Conservation (phyloP, 805 yeast species). For the Candida chilensis region DNA sequence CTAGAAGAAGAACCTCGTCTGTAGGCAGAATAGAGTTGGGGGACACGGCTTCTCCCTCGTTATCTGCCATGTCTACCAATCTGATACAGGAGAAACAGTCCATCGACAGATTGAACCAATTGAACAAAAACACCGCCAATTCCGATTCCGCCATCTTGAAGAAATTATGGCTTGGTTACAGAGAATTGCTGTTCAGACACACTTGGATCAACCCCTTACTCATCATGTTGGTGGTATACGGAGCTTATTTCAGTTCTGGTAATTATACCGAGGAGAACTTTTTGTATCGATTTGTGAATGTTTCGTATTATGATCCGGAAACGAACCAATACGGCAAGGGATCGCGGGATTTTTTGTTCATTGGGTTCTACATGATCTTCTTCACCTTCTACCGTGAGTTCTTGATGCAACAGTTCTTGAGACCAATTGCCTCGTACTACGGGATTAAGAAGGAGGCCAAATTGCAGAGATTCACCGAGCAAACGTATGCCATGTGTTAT, state of each 20-base stretch:
- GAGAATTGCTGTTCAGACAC: conserved; percentile 48
- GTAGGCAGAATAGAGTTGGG: conserved; percentile 73
- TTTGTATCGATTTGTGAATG: conserved; percentile 50
- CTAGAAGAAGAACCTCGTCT: conserved; percentile 62
- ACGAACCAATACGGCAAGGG: conserved; percentile 77
- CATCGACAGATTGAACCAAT: conserved; percentile 18
- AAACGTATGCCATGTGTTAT: conserved; percentile 76
- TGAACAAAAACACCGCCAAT: conserved; percentile 13
- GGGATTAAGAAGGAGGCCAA: conserved; percentile 51
- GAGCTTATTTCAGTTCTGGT: conserved; percentile 43
- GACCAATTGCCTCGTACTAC: conserved; percentile 53
- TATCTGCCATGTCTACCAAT: conserved; percentile 56
- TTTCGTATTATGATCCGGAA: conserved; percentile 56
- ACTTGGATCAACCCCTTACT: conserved; percentile 70
- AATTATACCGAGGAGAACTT: conserved; percentile 52
- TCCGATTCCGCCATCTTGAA: conserved; percentile 42
- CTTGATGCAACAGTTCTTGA: conserved; percentile 70
- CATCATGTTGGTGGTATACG: conserved; percentile 28
- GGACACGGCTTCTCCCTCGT: conserved; percentile 57
- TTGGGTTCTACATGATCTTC: conserved; percentile 70
- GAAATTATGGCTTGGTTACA: conserved; percentile 48
- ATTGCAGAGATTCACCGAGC: conserved; percentile 83
- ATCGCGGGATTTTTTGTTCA: conserved; percentile 68
- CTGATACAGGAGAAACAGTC: conserved; percentile 25
- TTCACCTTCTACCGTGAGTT: conserved; percentile 91